Evolutionary conservation across 2,329 filamentous ascomycete genomes (phyloP), one percentile per base, ranked within the genome.

Genomic region (Beauveria scarabaeidicola): DNA sequence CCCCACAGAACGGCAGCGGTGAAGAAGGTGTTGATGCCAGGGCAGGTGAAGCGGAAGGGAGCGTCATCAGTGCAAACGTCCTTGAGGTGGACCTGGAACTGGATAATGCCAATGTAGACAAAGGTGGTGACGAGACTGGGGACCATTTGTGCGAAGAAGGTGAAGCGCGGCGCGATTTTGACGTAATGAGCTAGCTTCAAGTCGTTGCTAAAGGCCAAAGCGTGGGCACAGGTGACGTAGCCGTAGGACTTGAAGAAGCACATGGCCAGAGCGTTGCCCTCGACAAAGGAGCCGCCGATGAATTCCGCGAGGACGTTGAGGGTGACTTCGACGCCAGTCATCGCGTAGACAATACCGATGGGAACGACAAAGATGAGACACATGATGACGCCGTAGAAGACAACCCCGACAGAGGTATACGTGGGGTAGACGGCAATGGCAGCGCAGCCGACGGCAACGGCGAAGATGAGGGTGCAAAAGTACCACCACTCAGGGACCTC

Each of bases 171-270:
- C 0, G 78, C 74, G 44, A 81, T 76, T 64, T 81, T 80, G 57
- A 80, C 67, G 65, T 81, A 80, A 59, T 79, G 78, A 1, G 73
- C 78, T 32, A 81, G 67, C 66, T 81, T 81, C 73, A 80, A 72
- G 63, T 81, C 78, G 61, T 75, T 72, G 61, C 47, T 68, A 52
- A 71, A 71, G 23, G 64, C 60, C 23, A 71, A 59, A 5, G 67
- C 66, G 23, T 69, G 68, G 8, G 64, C 66, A 15, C 62, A 63
- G 3, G 67, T 65, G 70, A 75, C 69, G 60, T 74, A 76, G 5
- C 75, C 75, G 0, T 67, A 67, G 41, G 66, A 64, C 47, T 68
- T 66, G 36, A 69, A 65, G 29, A 65, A 69, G 44, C 68, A 68
- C 23, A 68, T 66, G 25, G 74, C 74, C 11, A 77, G 68, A 6